Evolutionary conservation across 805 yeast genomes (phyloP), one percentile per base, ranked within the genome.

Genomic region (Suhomyces sp.): DNA sequence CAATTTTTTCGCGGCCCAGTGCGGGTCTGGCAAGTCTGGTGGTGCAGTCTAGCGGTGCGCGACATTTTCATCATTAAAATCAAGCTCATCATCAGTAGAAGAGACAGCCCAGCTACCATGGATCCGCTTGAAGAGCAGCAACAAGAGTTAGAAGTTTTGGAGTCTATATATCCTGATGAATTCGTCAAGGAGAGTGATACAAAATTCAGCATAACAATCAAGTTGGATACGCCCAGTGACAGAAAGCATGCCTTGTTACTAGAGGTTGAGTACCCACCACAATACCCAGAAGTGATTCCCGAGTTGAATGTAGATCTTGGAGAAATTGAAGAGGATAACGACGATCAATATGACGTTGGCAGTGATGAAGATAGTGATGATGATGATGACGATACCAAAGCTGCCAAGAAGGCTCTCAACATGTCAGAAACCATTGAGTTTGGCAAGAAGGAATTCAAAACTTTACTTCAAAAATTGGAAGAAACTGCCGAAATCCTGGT

Each of bases 141-240:
- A 25, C 97, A 93, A 70, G 99, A 93, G 68, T 66, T 94, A 44
- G 97, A 92, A 67, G 91, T 94, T 48, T 78, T 93, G 52, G 85
- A 89, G 64, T 85, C 96, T 15, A 93, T 93, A 50, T 93, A 94
- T 66, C 99, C 98, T 5, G 97, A 93, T 64, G 99, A 93, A 67
- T 70, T 89, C 29, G 70, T 65, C n/a, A 61, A 73, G 8, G 60
- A 76, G 33, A 63, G 80, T 1, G 79, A 78, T 19, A 68, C 74
- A 6, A 76, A 76, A 35, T 88, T 82, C 64, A 75, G 81, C 43
- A 79, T 93, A 33, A 73, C 73, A 47, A 59, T 90, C n/a, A 61
- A 65, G 19, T 73, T 92, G 44, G 97, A 93, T 58, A 84, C 93
- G 2, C 76, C 78, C 4, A 77, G 89, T 7, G 83, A 78, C 21